Evolutionary conservation across 2,329 filamentous ascomycete species (phyloP).

Genomic region (Alternaria hordeiaustralica): DNA sequence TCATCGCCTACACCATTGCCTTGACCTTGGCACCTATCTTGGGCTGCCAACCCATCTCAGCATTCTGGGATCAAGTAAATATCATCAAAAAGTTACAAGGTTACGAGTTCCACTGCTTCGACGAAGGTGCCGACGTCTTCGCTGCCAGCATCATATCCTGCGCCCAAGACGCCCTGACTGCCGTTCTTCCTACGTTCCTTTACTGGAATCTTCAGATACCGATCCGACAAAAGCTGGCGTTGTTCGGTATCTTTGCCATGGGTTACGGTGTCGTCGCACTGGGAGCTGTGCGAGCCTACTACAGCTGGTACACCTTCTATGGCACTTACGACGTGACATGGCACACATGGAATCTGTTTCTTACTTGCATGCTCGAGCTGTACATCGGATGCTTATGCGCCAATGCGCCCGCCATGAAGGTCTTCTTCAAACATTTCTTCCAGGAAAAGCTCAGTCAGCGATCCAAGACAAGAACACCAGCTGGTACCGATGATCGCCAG

Average conservation of each 20-base stretch:
- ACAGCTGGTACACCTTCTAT: constrained; percentile 37
- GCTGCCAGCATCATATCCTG: constrained; percentile 36
- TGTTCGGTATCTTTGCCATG: constrained; percentile 43
- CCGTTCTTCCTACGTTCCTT: constrained; percentile 39
- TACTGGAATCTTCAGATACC: constrained; percentile 43
- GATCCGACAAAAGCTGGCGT: constrained; percentile 34
- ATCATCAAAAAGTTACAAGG: constrained; percentile 21
- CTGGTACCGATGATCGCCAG: background rate
- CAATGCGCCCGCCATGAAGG: constrained; percentile 39
- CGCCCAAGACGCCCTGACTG: constrained; percentile 39
- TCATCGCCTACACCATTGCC: constrained; percentile 33
- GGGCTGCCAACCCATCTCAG: constrained; percentile 38
- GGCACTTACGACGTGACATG: constrained; percentile 41
- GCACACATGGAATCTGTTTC: constrained; percentile 27
- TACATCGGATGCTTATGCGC: constrained; percentile 41
- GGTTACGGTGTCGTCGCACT: constrained; percentile 37
- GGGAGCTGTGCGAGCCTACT: constrained; percentile 34
- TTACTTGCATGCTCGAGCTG: constrained; percentile 33
- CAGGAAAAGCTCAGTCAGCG: constrained; percentile 24
- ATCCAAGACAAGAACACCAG: constrained; percentile 7
- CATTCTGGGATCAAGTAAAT: constrained; percentile 40
- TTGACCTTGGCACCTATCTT: constrained; percentile 37
- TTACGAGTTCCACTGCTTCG: constrained; percentile 39
- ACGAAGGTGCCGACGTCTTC: constrained; percentile 42
- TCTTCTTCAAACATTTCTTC: constrained; percentile 44